phyloP scores from a whole-genome alignment of 2,329 filamentous ascomycete species.

The Amylocarpus encephaloides region DNA sequence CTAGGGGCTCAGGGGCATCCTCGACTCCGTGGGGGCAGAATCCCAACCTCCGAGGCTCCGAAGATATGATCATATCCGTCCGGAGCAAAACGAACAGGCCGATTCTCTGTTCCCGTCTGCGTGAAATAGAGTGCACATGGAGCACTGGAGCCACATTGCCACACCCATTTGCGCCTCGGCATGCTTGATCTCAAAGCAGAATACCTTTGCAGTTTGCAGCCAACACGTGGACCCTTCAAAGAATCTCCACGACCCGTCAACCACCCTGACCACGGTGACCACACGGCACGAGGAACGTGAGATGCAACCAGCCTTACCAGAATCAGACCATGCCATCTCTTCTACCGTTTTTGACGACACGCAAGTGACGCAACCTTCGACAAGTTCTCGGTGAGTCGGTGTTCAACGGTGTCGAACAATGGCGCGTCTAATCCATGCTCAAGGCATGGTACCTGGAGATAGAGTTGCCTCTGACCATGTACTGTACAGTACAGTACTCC shows the following conservation, averaged over 20 bases:
- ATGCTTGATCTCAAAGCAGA: too few relatives aligned
- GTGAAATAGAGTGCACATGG: not conserved
- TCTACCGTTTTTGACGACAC: too few relatives aligned
- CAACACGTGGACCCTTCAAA: too few relatives aligned
- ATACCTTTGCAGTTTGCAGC: too few relatives aligned
- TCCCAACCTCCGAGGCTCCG: not conserved
- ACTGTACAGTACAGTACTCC: too few relatives aligned
- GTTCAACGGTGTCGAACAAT: not conserved
- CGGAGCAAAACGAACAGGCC: not conserved
- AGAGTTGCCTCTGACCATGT: conserved; percentile 2
- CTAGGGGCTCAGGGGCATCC: too few relatives aligned
- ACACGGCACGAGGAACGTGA: not conserved
- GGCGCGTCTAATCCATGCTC: not conserved
- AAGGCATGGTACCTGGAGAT: not conserved
- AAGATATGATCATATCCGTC: not conserved
- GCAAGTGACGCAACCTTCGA: too few relatives aligned
- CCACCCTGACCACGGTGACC: too few relatives aligned
- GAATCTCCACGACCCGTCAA: too few relatives aligned
- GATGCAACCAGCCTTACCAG: not conserved
- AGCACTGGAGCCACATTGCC: not conserved
- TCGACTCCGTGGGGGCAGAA: not conserved
- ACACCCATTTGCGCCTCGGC: not conserved
- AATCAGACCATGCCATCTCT: not conserved
- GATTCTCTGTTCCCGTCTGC: not conserved
- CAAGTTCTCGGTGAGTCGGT: too few relatives aligned